Percentiles rank a stretch among this genome's conserved stretches.
Evolutionary conservation across 305 asterid genomes (phyloP).

Genomic region (Fraxinus xanthoxyloides): DNA sequence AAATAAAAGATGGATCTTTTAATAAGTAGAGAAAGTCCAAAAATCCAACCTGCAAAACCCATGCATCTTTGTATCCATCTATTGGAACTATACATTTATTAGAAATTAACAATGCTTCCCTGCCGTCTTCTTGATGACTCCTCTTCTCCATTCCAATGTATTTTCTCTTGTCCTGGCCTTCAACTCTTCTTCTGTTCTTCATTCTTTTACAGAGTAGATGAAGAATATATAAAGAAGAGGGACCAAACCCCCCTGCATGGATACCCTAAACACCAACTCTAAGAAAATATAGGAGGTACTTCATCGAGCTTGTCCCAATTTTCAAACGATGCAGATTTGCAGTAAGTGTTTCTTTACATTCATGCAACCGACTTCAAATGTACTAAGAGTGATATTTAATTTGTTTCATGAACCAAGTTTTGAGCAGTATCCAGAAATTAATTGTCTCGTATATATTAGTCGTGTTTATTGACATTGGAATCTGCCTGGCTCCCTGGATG

Average conservation of each 20-base stretch:
- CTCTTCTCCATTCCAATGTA: constrained; percentile 6
- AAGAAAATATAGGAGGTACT: background rate
- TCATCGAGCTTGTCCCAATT: background rate
- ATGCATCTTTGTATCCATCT: background rate
- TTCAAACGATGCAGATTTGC: background rate
- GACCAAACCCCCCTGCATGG: background rate
- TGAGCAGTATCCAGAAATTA: background rate
- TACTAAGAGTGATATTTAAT: background rate
- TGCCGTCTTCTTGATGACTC: constrained; percentile 4
- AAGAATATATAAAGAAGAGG: background rate
- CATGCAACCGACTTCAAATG: background rate
- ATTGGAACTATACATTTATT: background rate
- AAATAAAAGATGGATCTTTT: background rate
- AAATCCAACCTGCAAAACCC: constrained; percentile 9
- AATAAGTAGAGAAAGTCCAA: background rate
- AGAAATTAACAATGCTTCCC: background rate
- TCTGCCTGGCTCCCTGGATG: constrained; percentile 13
- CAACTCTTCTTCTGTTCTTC: constrained; percentile 4
- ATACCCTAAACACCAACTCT: too few relatives aligned
- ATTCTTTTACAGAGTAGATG: background rate
- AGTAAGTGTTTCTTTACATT: background rate
- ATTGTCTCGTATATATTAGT: background rate
- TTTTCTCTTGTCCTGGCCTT: constrained; percentile 3
- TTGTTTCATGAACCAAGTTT: background rate
- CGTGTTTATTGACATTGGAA: background rate